phyloP scores from a whole-genome alignment of 495 filamentous ascomycete genomes.

The Xeromyces bisporus region DNA sequence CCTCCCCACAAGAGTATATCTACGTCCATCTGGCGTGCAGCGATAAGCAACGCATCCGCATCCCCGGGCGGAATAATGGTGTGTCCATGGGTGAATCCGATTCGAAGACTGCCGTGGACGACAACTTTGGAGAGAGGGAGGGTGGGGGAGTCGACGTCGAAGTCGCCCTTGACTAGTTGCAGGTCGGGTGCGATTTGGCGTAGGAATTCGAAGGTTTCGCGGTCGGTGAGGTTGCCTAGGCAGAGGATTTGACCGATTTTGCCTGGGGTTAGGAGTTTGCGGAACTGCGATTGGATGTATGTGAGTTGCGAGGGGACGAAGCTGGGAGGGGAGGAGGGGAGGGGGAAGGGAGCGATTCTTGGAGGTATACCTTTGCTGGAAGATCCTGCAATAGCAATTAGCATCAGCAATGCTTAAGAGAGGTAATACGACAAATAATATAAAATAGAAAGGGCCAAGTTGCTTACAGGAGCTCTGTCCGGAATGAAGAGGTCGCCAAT shows the following conservation, averaged over 20 bases:
- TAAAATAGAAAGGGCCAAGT: not conserved
- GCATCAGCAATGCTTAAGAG: not conserved
- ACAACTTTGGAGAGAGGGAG: conserved; percentile 87
- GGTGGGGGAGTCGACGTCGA: conserved; percentile 82
- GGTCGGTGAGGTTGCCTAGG: conserved; percentile 91
- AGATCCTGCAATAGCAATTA: conserved; percentile 46
- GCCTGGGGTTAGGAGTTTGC: conserved; percentile 90
- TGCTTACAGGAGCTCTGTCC: conserved; percentile 67
- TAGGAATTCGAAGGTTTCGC: conserved; percentile 87
- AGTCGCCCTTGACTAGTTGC: conserved; percentile 87
- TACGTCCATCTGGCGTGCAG: conserved; percentile 88
- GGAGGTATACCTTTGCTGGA: conserved; percentile 85
- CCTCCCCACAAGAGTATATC: conserved; percentile 95
- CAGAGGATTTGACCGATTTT: conserved; percentile 97
- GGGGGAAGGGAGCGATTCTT: conserved; percentile 12
- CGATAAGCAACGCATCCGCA: conserved; percentile 78
- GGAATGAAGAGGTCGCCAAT: conserved; percentile 97
- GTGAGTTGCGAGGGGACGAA: conserved; percentile 5
- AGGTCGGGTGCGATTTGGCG: conserved; percentile 82
- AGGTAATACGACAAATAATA: too few species aligned
- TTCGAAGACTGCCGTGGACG: conserved; percentile 78
- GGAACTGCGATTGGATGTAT: conserved; percentile 58
- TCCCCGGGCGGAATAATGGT: conserved; percentile 85
- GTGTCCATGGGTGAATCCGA: conserved; percentile 94
- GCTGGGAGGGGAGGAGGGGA: not conserved